Percentiles rank a stretch among this genome's conserved stretches.
phyloP scores from a whole-genome alignment of 495 filamentous ascomycete genomes.

The Talaromyces stipitatus region DNA sequence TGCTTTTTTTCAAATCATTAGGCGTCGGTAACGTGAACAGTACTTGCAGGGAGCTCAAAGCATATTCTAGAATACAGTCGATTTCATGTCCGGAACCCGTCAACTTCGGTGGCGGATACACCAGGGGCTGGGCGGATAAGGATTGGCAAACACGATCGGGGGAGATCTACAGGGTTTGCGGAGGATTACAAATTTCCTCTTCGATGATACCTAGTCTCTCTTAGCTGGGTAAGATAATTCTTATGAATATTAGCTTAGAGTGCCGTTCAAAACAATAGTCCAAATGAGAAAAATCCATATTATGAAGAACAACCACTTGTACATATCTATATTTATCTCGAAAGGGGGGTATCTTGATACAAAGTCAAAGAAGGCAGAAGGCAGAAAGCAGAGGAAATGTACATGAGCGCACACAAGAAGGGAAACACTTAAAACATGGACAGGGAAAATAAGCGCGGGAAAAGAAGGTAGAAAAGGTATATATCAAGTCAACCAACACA shows the following conservation, averaged over 20 bases:
- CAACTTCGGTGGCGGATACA: conserved; percentile 5
- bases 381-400: neutral
- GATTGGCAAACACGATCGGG: conserved; percentile 1
- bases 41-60: neutral
- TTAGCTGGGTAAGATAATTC: too few relatives aligned
- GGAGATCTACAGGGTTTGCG: conserved; percentile 6
- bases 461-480: neutral
- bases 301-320: neutral
- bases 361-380: neutral
- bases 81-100: neutral
- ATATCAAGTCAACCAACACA: neutral
- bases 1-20: neutral
- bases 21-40: neutral
- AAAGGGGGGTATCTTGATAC: conserved; percentile 3
- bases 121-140: conserved; percentile 3
- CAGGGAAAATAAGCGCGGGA: too few relatives aligned
- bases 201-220: too few relatives aligned
- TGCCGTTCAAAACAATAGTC: too few relatives aligned
- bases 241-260: too few relatives aligned
- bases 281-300: neutral
- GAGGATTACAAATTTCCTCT: neutral
- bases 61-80: neutral
- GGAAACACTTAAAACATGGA: too few relatives aligned
- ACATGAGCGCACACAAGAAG: neutral
- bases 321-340: conserved; percentile 1